Conservation (phyloP, 148 eudicot species). For the Rhododendron henanense region DNA sequence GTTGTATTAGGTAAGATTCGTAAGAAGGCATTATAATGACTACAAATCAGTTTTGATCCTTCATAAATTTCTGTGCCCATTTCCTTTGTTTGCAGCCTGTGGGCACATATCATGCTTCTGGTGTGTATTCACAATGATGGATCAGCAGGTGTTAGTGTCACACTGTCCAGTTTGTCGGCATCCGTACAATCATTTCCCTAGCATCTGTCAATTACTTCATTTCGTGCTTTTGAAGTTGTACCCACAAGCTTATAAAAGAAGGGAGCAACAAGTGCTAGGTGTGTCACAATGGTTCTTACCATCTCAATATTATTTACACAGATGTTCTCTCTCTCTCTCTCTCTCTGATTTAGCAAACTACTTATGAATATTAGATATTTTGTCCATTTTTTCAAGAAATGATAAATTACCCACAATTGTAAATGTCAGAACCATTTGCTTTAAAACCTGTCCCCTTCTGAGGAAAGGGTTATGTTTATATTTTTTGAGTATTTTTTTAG, state of each 20-base stretch:
- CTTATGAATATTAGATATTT: not conserved
- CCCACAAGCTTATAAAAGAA: slow-evolving; percentile 49
- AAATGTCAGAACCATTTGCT: not conserved
- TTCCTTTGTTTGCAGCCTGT: slow-evolving; percentile 49
- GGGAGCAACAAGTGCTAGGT: slow-evolving; percentile 57
- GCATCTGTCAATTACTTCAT: slow-evolving; percentile 29
- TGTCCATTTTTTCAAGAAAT: not conserved
- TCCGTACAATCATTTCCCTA: no score
- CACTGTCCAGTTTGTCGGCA: no score
- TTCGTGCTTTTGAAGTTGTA: slow-evolving; percentile 55
- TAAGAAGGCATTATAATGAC: not conserved
- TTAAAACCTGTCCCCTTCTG: not conserved
- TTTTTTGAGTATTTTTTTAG: not conserved
- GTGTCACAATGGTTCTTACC: not conserved
- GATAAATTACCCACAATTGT: not conserved
- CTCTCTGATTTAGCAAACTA: not conserved
- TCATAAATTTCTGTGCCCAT: not conserved
- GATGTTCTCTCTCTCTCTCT: not conserved
- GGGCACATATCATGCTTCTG: slow-evolving; percentile 45
- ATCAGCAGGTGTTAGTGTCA: no score
- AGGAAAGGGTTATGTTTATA: not conserved
- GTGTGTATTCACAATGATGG: no score
- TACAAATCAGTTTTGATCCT: not conserved
- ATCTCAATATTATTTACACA: not conserved
- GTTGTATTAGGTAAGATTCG: slow-evolving; percentile 46